Evolutionary conservation across 345 rosid genomes (phyloP), one percentile per base, ranked within the genome.

Genomic region (Corchorus olitorius): DNA sequence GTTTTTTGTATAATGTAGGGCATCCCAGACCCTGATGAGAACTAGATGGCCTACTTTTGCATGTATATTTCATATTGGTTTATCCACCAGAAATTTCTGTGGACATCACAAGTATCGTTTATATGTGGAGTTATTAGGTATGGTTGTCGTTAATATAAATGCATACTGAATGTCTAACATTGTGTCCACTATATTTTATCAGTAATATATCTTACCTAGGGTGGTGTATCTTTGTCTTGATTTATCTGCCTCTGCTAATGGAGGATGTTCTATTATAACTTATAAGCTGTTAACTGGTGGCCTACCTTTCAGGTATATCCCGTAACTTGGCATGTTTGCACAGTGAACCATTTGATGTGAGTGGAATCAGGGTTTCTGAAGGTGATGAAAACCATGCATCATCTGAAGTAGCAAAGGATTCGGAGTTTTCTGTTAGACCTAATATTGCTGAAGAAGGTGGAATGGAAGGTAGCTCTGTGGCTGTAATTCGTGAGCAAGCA

Each of bases 241-340:
- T 72, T 43, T 80, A 4, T 43, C 55, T 65, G 37, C 33, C 19
- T 48, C 27, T 54, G 45, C 72, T 22, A 73, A 19, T 63, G 8
- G 19, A 76, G 46, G 41, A 63, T 12, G 7, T 78, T 69, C 22
- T 43, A 61, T 61, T 53, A 34, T 27, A 33, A 48, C n/a, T 66
- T 20, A 48, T 8, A 34, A 19, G 62, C n/a, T 53, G 35, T 50
- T 66, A 66, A 39, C 37, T 60, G 11, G 34, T 70, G 79, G 20
- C 76, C 41, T 76, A 58, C 73, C 69, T 83, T 85, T 79, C 89
- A 97, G 99, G 98, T 81, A 77, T 92, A 87, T 89, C 91, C 5
- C 77, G 78, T 48, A 92, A 92, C 72, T 82, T 94, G 83, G 79
- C 77, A 58, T 77, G 81, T 72, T 76, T 94, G 83, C 91, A 82